Evolutionary conservation across 148 eudicot genomes (phyloP).

Genomic region (Linanthus parryae): DNA sequence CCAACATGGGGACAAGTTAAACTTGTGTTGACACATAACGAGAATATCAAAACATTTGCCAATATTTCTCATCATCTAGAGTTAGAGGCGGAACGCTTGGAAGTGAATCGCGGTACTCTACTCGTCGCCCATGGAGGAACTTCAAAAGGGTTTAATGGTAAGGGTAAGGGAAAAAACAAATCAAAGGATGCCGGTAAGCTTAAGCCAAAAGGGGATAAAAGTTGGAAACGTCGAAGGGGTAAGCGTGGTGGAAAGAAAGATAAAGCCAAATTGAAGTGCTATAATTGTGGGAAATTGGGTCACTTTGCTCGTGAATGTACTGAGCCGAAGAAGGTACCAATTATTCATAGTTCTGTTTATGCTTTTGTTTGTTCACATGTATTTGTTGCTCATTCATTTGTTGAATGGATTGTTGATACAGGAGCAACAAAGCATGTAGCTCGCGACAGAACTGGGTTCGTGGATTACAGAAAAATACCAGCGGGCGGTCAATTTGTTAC

Average conservation of each 20-base stretch:
- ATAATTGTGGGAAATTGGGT: background rate
- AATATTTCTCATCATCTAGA: background rate
- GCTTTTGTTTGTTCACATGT: background rate
- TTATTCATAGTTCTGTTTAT: background rate
- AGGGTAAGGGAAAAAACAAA: background rate
- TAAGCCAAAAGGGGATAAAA: background rate
- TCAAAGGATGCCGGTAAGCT: background rate
- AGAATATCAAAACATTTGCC: background rate
- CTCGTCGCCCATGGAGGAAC: background rate
- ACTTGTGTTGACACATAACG: too few species aligned
- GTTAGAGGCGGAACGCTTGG: background rate
- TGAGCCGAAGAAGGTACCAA: background rate
- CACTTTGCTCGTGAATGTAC: background rate
- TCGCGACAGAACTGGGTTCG: background rate
- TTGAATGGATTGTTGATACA: slow-evolving; percentile 4
- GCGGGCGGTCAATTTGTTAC: background rate
- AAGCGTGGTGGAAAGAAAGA: background rate
- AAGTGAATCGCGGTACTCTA: background rate
- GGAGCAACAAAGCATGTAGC: background rate
- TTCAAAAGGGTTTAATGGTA: background rate
- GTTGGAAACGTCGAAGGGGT: background rate
- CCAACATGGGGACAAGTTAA: too few species aligned
- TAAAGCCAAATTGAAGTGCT: background rate
- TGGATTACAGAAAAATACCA: background rate
- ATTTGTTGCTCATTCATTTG: background rate